phyloP scores from a whole-genome alignment of 441 rosid species.

The Codiaeum variegatum region DNA sequence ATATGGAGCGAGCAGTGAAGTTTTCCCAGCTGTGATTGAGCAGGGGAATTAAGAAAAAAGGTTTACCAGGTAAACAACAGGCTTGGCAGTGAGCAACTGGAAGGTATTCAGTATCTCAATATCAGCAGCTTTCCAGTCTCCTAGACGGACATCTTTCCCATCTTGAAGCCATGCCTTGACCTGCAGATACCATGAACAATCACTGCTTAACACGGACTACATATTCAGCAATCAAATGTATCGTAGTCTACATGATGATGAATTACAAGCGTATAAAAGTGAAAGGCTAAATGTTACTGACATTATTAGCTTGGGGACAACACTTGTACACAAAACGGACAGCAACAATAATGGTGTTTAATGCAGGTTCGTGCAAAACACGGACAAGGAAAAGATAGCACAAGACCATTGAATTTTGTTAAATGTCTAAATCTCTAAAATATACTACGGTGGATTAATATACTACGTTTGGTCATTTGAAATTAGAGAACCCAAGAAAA shows the following conservation, averaged over 20 bases:
- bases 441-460: neutral
- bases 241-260: neutral
- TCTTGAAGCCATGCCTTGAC: slow-evolving; percentile 84
- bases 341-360: neutral
- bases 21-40: neutral
- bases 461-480: neutral
- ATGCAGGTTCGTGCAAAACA: neutral
- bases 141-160: slow-evolving; percentile 86
- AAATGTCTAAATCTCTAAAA: neutral
- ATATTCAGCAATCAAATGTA: neutral
- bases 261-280: neutral
- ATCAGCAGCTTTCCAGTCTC: slow-evolving; percentile 98
- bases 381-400: neutral
- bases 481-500: neutral
- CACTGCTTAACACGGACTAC: slow-evolving; percentile 8
- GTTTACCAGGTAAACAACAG: slow-evolving; percentile 91
- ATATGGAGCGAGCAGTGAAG: neutral
- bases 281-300: neutral
- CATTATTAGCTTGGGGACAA: neutral
- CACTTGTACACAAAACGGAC: neutral
- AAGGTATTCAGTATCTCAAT: slow-evolving; percentile 90
- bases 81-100: slow-evolving; percentile 95
- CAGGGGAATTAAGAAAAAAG: neutral
- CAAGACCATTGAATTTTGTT: neutral
- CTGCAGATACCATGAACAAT: slow-evolving; percentile 33